Evolutionary conservation across 108 stramenopile species (phyloP).

Genomic region (Skeletonema marinoi): DNA sequence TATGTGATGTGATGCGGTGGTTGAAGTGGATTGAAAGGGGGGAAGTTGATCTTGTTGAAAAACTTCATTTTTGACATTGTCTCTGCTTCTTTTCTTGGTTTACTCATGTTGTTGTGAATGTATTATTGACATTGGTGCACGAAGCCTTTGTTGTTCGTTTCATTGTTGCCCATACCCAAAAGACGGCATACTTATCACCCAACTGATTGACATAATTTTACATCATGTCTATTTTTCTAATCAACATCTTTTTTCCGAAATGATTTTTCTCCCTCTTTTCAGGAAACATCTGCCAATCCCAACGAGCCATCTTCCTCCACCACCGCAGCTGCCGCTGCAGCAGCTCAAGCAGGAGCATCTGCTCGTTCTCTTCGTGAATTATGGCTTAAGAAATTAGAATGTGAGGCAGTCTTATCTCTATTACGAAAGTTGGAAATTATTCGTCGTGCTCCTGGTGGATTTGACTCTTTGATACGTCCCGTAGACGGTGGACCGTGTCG

Average conservation of each 20-base stretch:
- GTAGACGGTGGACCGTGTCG: constrained; percentile 53
- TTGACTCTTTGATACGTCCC: constrained; percentile 59
- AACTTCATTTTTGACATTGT: background rate
- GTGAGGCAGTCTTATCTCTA: constrained; percentile 74
- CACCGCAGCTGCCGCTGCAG: constrained; percentile 21
- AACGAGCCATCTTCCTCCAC: constrained; percentile 37
- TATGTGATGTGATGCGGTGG: background rate
- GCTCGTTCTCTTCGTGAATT: constrained; percentile 81
- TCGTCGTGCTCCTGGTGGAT: constrained; percentile 77
- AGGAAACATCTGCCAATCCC: constrained; percentile 35
- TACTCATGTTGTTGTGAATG: background rate
- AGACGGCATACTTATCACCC: too few species aligned
- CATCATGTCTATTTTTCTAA: background rate
- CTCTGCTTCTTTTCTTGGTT: background rate
- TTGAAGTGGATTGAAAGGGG: background rate
- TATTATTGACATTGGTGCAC: too few species aligned
- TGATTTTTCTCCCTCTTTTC: background rate
- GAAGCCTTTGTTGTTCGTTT: background rate
- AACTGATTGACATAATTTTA: background rate
- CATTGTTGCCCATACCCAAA: too few species aligned
- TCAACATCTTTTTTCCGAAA: background rate
- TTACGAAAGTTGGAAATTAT: constrained; percentile 82
- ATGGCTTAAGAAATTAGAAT: constrained; percentile 90
- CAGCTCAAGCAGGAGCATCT: constrained; percentile 43
- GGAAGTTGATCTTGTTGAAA: background rate